Conservation (phyloP, 1,284 basidiomycete species). For the Trametes polyzona region DNA sequence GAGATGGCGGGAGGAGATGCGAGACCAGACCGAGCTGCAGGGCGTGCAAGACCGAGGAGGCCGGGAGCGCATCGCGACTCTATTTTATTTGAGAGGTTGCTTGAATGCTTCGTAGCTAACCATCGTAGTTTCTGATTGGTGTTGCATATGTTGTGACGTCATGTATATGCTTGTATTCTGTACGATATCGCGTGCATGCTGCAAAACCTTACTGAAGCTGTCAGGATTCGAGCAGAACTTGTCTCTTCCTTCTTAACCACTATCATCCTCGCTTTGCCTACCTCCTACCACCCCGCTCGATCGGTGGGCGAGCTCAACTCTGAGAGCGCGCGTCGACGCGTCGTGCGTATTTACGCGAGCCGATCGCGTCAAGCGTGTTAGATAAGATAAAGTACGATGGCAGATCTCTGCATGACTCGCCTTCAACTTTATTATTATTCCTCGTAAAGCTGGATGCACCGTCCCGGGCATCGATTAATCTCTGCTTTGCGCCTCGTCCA, state of each 20-base stretch:
- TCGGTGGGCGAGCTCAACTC: too few species aligned
- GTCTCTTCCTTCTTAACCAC: too few species aligned
- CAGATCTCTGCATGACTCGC: conserved; percentile 15
- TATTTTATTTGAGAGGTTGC: conserved; percentile 51
- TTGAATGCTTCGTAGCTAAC: background rate
- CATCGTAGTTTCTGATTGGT: too few species aligned
- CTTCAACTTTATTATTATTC: conserved; percentile 18
- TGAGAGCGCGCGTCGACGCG: background rate
- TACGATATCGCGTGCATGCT: too few species aligned
- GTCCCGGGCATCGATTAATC: conserved; percentile 25
- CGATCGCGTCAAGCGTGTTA: conserved; percentile 2
- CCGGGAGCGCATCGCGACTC: conserved; percentile 51
- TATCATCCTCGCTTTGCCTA: too few species aligned
- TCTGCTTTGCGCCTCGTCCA: conserved; percentile 9
- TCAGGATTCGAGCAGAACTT: too few species aligned
- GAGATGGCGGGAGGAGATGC: conserved; percentile 42
- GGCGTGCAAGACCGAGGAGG: conserved; percentile 44
- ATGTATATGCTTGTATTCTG: too few species aligned
- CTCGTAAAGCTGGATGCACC: conserved; percentile 21
- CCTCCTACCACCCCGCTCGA: too few species aligned
- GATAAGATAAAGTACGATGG: conserved; percentile 18
- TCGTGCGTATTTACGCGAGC: background rate
- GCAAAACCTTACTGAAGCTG: too few species aligned
- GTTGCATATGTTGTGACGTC: too few species aligned
- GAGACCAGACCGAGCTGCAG: conserved; percentile 32